Percentiles rank a stretch among this genome's conserved stretches.
Conservation (phyloP, 2,329 filamentous ascomycete genomes). For the Cladosporium oxysporum region DNA sequence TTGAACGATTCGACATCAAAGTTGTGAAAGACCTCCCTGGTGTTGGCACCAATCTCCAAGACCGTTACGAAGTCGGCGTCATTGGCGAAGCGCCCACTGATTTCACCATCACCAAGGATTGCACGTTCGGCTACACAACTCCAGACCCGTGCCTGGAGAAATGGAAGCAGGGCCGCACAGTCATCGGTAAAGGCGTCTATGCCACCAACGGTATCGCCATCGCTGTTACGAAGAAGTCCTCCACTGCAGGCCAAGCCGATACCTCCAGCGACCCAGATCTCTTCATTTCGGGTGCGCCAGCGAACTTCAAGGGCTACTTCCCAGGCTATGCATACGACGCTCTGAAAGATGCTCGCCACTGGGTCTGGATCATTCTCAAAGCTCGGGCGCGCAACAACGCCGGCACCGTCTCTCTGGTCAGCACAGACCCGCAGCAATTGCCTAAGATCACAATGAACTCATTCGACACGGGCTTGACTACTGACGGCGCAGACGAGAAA, state of each 20-base stretch:
- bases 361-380: conserved; percentile 58
- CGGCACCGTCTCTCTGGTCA: conserved; percentile 36
- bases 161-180: conserved; percentile 42
- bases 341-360: conserved; percentile 46
- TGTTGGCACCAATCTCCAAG: conserved; percentile 63
- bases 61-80: conserved; percentile 59
- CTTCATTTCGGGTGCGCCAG: conserved; percentile 56
- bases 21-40: conserved; percentile 60
- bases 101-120: conserved; percentile 42
- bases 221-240: conserved; percentile 45
- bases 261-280: conserved; percentile 51
- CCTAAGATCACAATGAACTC: conserved; percentile 27
- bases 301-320: conserved; percentile 57
- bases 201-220: conserved; percentile 56
- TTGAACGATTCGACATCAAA: conserved; percentile 55
- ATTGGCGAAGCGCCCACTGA: conserved; percentile 46
- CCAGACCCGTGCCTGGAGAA: conserved; percentile 47
- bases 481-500: conserved; percentile 27
- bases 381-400: conserved; percentile 60
- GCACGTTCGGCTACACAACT: conserved; percentile 38
- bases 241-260: conserved; percentile 45
- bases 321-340: conserved; percentile 53
- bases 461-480: conserved; percentile 21
- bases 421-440: conserved; percentile 22
- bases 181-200: conserved; percentile 45